Evolutionary conservation across 129 eudicot genomes (phyloP), one percentile per base, ranked within the genome.

Genomic region (Deinandra increscens): DNA sequence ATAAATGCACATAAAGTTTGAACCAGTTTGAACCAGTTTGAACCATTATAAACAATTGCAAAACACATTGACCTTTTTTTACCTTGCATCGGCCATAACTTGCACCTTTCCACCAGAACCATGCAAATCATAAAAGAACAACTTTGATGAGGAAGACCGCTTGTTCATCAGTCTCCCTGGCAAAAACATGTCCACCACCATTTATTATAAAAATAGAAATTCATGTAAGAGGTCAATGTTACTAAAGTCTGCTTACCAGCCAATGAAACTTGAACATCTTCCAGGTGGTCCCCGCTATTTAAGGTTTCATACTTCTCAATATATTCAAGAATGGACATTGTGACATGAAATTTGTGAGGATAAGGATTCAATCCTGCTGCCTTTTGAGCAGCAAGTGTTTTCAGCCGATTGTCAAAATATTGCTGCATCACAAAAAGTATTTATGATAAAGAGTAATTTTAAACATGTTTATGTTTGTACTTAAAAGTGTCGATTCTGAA

Each of bases 81-180:
- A 92, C 98, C 95, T 92, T 81, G 95, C 96, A 84, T 89, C 96
- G 42, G 95, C 79, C 96, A 92, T 89, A 18, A 92, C 85, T 87
- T 92, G 98, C 72, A 92, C 91, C 78, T 92, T 92, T 51, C 83
- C 90, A 81, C 91, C 98, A 23, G 81, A 75, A 19, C 91, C 96
- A 80, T 89, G 88, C 70, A 92, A 78, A 60, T 92, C 98, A 76
- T 92, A 92, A 72, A 92, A 92, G 77, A 89, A 83, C 18, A 92
- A 75, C 83, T 92, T 92, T 70, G 95, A 60, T 9, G 95, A 82
- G 13, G 98, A 89, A 9, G 96, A 75, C 41, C 96, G 77, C 59
- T 89, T 92, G 95, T 48, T 92, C 91, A 89, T 92, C 43, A 92
- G 58, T 37, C 98, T 81, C 68, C 96, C 96, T 92, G 39, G 9